Evolutionary conservation across 148 eudicot genomes (phyloP).

Genomic region (Spergularia bocconei): DNA sequence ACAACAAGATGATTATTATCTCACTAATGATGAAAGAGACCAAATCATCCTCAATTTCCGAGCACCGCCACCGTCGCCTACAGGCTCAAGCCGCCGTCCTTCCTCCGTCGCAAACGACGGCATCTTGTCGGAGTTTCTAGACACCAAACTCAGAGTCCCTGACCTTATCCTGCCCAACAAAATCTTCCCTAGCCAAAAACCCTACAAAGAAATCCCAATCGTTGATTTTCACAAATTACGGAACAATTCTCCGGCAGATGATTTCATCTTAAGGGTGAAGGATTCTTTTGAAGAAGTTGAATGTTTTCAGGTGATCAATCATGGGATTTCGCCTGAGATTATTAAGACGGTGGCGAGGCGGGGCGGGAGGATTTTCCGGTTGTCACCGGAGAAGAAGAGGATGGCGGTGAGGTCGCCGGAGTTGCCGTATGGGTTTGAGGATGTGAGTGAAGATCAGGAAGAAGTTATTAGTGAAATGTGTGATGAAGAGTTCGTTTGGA

Average conservation of each 20-base stretch:
- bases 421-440: conserved; percentile 60
- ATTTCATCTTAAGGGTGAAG: neutral
- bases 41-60: conserved; percentile 48
- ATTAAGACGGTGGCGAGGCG: conserved; percentile 26
- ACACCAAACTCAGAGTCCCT: conserved; percentile 61
- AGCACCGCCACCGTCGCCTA: conserved; percentile 91
- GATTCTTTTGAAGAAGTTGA: conserved; percentile 43
- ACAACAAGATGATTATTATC: conserved; percentile 4
- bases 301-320: conserved; percentile 66
- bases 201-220: conserved; percentile 41
- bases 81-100: conserved; percentile 55
- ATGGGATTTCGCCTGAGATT: conserved; percentile 47
- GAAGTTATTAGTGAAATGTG: conserved; percentile 34
- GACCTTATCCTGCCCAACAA: conserved; percentile 68
- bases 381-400: conserved; percentile 49
- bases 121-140: conserved; percentile 60
- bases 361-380: conserved; percentile 43
- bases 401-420: conserved; percentile 41
- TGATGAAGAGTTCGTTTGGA: conserved; percentile 82
- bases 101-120: conserved; percentile 69
- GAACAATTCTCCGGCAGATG: neutral
- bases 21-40: conserved; percentile 12
- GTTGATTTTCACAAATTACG: conserved; percentile 38
- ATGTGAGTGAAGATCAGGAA: conserved; percentile 41
- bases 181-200: conserved; percentile 61